Conservation (phyloP, 2,329 filamentous ascomycete species). For the Curvularia lunata region DNA sequence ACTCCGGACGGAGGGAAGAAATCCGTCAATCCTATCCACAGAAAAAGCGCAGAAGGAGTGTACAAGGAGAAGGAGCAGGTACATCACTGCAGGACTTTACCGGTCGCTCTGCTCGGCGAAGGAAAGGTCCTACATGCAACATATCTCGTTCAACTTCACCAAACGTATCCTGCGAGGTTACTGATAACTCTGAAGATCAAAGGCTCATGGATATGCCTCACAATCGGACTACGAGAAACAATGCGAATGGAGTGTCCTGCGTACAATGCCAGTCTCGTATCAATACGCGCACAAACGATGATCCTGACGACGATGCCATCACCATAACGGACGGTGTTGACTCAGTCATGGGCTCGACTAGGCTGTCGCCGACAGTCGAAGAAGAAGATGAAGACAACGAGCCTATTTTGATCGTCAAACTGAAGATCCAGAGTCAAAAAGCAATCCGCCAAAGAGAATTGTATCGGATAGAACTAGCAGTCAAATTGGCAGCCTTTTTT, state of each 20-base stretch:
- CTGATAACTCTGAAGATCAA: not conserved
- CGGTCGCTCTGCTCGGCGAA: not conserved
- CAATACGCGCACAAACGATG: not conserved
- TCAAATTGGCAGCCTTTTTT: not conserved
- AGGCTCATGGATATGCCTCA: not conserved
- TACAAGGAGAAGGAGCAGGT: not conserved
- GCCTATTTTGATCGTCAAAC: not conserved
- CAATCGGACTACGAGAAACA: not conserved
- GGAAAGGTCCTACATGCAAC: not conserved
- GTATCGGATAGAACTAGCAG: not conserved
- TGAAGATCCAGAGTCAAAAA: not conserved
- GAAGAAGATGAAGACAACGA: not conserved
- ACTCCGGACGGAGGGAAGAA: not conserved
- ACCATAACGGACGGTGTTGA: not conserved
- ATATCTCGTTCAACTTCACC: not conserved
- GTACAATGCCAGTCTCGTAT: not conserved
- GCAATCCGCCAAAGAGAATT: not conserved
- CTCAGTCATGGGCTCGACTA: not conserved
- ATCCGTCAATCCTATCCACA: not conserved
- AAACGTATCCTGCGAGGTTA: no score
- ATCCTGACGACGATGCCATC: not conserved
- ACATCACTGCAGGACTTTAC: not conserved
- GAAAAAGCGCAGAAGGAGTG: not conserved
- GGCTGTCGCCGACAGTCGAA: not conserved
- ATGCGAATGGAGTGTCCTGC: no score